Percentiles rank a stretch among this genome's conserved stretches.
Conservation (phyloP, 2,329 filamentous ascomycete genomes). For the Hypomyces perniciosus region DNA sequence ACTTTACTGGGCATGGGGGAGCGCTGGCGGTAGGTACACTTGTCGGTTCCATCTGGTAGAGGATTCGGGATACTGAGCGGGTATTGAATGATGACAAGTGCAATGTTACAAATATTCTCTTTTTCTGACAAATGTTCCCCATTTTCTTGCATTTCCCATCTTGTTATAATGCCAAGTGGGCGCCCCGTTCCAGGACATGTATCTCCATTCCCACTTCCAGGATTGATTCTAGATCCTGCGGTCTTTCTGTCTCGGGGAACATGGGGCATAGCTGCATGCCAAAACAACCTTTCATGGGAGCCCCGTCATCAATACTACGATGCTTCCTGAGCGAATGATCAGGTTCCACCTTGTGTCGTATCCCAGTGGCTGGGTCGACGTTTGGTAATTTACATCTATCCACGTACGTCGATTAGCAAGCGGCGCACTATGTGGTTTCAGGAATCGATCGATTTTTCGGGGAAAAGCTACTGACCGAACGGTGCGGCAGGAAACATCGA, state of each 20-base stretch:
- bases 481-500: slow-evolving; percentile 58
- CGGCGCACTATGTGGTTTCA: background rate
- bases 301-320: slow-evolving; percentile 55
- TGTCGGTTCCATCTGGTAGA: too few species aligned
- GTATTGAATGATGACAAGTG: background rate
- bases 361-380: slow-evolving; percentile 56
- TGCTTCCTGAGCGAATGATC: slow-evolving; percentile 52
- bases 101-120: background rate
- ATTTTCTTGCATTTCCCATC: background rate
- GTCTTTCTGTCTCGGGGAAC: slow-evolving; percentile 29
- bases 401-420: background rate
- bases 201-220: slow-evolving; percentile 53
- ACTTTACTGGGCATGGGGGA: slow-evolving; percentile 5
- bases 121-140: background rate
- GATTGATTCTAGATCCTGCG: slow-evolving; percentile 34
- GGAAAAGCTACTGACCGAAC: slow-evolving; percentile 41
- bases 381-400: slow-evolving; percentile 63
- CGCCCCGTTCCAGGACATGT: slow-evolving; percentile 40
- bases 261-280: slow-evolving; percentile 62
- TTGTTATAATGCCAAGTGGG: slow-evolving; percentile 27
- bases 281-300: slow-evolving; percentile 50
- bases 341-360: slow-evolving; percentile 49
- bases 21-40: too few species aligned
- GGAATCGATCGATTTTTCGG: background rate
- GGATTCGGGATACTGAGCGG: background rate